Base-by-base conservation (phyloP, 2,329 filamentous ascomycete species). In the Claviceps purpurea region DNA sequence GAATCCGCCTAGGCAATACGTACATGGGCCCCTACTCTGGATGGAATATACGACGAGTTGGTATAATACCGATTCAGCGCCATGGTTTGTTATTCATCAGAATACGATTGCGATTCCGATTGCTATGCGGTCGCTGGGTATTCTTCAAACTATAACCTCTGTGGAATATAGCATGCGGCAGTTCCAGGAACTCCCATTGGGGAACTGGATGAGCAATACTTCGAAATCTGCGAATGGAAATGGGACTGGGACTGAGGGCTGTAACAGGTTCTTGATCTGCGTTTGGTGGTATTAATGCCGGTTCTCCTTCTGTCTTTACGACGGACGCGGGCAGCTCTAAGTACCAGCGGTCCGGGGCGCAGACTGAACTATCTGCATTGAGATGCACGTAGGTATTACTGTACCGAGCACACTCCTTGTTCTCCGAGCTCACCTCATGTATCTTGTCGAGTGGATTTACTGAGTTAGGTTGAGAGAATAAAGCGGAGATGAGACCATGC, bases 11-110 rank as follows among this genome's bases (percentile, higher is more conserved):
- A 4, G 30, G 4, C 30, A 34, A 34, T 34, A 34, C 30, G 30
- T 34, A 11, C 30, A 34, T 34, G 10, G 10, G 30, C 1, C 10
- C 30, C 30, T 34, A 34, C 10, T 34, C 10, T 34, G 30, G 8
- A 34, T 34, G 30, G 30, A 4, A 4, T 34, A 11, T 4, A 11
- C 10, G 26, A 30, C 26, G 26, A 34, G 30, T 4, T 11, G 30
- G 30, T 34, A 34, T 11, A 10, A 34, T 34, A 34, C 3, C 10
- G 26, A 34, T 11, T 11, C 30, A 11, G 30, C 10, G 75, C 77
- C 53, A 84, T 87, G 71, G 84, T 4, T 34, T 34, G 10, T 87
- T 37, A 82, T 89, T 64, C 89, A 90, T 68, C 79, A 79, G 69
- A 74, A 84, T 65, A 72, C 74, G 37, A 58, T 68, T 24, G 71